phyloP scores from a whole-genome alignment of 768 basidiomycete genomes.

The Coprinopsis cinerea region DNA sequence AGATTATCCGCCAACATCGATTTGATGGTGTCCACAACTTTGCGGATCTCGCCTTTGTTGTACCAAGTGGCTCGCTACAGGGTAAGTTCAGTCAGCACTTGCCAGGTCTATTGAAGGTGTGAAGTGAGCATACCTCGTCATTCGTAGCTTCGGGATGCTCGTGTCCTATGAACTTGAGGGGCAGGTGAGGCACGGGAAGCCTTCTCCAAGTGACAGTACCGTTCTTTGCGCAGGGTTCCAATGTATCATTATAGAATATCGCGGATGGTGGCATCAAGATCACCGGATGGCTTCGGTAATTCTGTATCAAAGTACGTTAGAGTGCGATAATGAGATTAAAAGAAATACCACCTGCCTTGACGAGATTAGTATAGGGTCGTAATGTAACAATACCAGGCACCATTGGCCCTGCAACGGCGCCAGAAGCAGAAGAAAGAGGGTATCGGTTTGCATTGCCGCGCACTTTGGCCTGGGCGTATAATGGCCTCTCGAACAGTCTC shows the following conservation, averaged over 20 bases:
- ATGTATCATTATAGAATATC: conserved; percentile 45
- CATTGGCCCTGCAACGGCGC: not conserved
- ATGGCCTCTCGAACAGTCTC: conserved; percentile 37
- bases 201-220: conserved; percentile 37
- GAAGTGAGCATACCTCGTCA: conserved; percentile 32
- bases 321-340: not conserved
- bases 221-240: conserved; percentile 40
- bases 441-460: not conserved
- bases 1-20: conserved; percentile 32
- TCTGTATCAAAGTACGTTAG: conserved; percentile 21
- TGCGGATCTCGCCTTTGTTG: conserved; percentile 41
- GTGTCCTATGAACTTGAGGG: conserved; percentile 40
- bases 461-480: conserved; percentile 26
- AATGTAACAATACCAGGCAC: conserved; percentile 12
- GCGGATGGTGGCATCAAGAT: conserved; percentile 51
- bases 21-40: conserved; percentile 31
- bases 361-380: conserved; percentile 35
- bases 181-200: conserved; percentile 32
- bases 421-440: conserved; percentile 1
- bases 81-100: not conserved
- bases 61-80: conserved; percentile 42
- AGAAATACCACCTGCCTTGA: conserved; percentile 29
- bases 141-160: conserved; percentile 35
- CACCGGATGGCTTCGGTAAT: conserved; percentile 45
- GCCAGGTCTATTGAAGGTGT: not conserved